These are phyloP conservation scores for Zygosaccharomyces pseudobailii DNA, from an alignment of 1,139 yeast species.

Conservation along the genomic window DNA sequence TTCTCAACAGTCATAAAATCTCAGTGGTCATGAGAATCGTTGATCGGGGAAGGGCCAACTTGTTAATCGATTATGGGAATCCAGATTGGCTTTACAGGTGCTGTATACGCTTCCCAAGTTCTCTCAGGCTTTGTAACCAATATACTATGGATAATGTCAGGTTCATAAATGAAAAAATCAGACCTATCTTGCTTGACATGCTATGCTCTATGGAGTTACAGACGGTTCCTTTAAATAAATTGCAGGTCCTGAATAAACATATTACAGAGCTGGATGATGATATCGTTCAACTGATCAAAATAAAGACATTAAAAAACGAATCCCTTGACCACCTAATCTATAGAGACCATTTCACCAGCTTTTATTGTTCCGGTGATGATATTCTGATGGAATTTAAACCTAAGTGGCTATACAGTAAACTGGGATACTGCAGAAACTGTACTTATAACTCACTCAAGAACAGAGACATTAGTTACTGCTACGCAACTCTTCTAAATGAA, in stretches of 20 bases:
- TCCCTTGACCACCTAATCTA: slow-evolving; percentile 3
- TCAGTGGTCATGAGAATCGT: slow-evolving; percentile 13
- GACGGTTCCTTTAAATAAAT: slow-evolving; percentile 3
- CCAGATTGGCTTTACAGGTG: slow-evolving; percentile 21
- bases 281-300: slow-evolving; percentile 13
- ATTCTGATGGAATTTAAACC: slow-evolving; percentile 32
- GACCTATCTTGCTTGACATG: slow-evolving; percentile 15
- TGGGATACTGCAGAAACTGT: slow-evolving; percentile 30
- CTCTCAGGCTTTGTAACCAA: slow-evolving; percentile 21
- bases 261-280: slow-evolving; percentile 12
- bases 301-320: slow-evolving; percentile 19
- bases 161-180: slow-evolving; percentile 14
- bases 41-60: slow-evolving; percentile 27
- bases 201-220: slow-evolving; percentile 20
- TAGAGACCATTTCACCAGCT: slow-evolving; percentile 27
- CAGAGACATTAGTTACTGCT: slow-evolving; percentile 24
- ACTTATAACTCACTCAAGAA: slow-evolving; percentile 24
- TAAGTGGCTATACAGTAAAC: slow-evolving; percentile 27
- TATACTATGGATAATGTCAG: slow-evolving; percentile 20
- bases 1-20: not conserved
- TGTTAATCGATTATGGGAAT: slow-evolving; percentile 18
- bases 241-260: slow-evolving; percentile 6
- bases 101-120: slow-evolving; percentile 19
- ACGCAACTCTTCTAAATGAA: slow-evolving; percentile 13
- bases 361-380: slow-evolving; percentile 10